Conservation (phyloP, 768 basidiomycete species). For the Melanogaster broomeanus region DNA sequence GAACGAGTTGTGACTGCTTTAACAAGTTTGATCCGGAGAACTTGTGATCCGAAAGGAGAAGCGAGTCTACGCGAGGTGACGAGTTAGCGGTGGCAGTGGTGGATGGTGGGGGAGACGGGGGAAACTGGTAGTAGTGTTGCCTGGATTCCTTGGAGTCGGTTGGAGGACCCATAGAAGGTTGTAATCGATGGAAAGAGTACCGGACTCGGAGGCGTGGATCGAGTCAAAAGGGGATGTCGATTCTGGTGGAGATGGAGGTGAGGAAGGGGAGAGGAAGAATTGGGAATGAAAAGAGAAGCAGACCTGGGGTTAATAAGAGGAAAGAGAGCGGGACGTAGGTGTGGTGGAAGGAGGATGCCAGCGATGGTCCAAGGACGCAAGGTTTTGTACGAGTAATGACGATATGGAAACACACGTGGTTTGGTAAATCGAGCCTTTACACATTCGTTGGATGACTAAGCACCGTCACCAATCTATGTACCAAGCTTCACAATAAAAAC, state of each 20-base stretch:
- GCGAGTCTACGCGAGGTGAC: constrained; percentile 36
- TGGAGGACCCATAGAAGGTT: constrained; percentile 24
- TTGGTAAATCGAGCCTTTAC: constrained; percentile 8
- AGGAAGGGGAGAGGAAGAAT: not conserved
- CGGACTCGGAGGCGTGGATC: not conserved
- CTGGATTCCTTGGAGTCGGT: constrained; percentile 21
- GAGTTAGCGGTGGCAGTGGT: constrained; percentile 41
- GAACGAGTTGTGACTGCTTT: constrained; percentile 30
- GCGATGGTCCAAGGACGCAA: not conserved
- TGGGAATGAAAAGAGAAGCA: not conserved
- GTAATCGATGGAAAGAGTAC: not conserved
- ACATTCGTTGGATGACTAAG: constrained; percentile 33
- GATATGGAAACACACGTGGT: constrained; percentile 39
- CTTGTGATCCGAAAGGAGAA: constrained; percentile 27
- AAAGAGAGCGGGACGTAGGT: not conserved
- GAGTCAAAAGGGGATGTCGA: not conserved
- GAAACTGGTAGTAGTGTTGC: constrained; percentile 40
- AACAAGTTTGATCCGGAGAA: constrained; percentile 20
- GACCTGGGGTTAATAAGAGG: not conserved
- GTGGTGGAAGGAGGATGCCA: not conserved
- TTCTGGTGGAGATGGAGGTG: not conserved
- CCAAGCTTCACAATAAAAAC: not conserved
- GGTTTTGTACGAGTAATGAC: constrained; percentile 26
- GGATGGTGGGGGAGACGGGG: constrained; percentile 50
- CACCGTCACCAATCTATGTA: constrained; percentile 3